phyloP scores from a whole-genome alignment of 805 yeast species.

The Cyberlindnera saturnus region DNA sequence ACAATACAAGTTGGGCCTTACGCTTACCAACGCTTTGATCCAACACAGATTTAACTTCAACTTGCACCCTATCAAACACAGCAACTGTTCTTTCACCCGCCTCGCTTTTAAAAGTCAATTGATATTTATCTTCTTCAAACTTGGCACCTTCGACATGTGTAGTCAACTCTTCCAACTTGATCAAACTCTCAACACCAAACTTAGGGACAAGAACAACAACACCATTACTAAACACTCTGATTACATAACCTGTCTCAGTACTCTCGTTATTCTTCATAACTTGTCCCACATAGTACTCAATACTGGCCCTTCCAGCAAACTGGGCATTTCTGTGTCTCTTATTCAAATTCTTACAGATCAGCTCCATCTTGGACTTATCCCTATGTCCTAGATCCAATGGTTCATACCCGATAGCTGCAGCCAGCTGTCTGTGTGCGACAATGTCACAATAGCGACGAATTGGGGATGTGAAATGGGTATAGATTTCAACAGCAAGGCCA shows the following conservation, averaged over 20 bases:
- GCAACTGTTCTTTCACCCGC: conserved; percentile 45
- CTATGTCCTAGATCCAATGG: conserved; percentile 73
- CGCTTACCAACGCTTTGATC: conserved; percentile 91
- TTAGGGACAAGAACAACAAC: conserved; percentile 91
- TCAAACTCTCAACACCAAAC: conserved; percentile 92
- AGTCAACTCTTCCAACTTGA: conserved; percentile 68
- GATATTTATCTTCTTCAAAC: conserved; percentile 75
- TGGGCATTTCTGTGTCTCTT: conserved; percentile 96
- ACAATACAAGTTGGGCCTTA: conserved; percentile 68
- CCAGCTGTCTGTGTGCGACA: conserved; percentile 94
- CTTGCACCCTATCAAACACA: conserved; percentile 82
- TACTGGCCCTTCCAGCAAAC: conserved; percentile 97
- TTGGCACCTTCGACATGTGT: conserved; percentile 57
- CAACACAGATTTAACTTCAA: conserved; percentile 72
- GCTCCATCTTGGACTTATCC: conserved; percentile 85
- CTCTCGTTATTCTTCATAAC: conserved; percentile 84
- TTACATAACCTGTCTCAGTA: conserved; percentile 82
- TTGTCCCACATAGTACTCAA: conserved; percentile 97
- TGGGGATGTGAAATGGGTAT: conserved; percentile 98
- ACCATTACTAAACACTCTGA: conserved; percentile 91
- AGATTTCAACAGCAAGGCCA: conserved; percentile 95
- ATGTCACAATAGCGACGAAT: conserved; percentile 97
- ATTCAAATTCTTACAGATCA: conserved; percentile 83
- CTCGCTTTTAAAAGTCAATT: conserved; percentile 51
- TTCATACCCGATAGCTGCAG: conserved; percentile 97